Base-by-base conservation (phyloP, 805 yeast genomes). In the Hanseniaspora lachancei region DNA sequence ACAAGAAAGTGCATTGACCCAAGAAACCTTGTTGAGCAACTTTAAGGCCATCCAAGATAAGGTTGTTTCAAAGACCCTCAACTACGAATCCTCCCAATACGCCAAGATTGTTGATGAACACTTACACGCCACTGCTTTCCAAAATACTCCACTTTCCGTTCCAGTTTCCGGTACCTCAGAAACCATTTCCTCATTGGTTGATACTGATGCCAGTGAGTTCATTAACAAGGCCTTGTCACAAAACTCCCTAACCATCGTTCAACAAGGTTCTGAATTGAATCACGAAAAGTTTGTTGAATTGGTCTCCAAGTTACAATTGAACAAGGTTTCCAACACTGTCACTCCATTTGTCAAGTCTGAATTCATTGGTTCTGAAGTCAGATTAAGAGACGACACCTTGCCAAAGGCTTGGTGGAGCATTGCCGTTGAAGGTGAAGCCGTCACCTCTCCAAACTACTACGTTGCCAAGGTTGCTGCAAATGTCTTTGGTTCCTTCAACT, bases 311-410 rank as follows among this genome's bases (percentile, higher is more conserved):
- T 63, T 74, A 58, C 65, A 80, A 54, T 58, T 62, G 13, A 62
- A 75, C 58, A 62, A 71, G 49, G 63, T 82, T 35, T 72, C 79
- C 55, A 70, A 75, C 51, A 87, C 85, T 61, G 67, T 77, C 57
- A 73, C 72, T 53, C 73, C 75, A 62, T 74, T 75, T 56, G 62
- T 64, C 53, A 75, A 76, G 62, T 78, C 86, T 59, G 68, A 80
- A 56, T 86, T 85, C 79, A 77, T 86, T 68, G 95, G 95, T 69
- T 84, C 93, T 48, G 95, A 86, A 68, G 82, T 84, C 61, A 81
- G 89, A 78, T 73, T 84, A 74, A 83, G 95, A 80, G 95, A 86
- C 68, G 95, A 86, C 72, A 86, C 88, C 63, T 68, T 83, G 66
- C 87, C 91, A 67, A 78, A 80, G 68, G 93, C 91, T 57, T 83